phyloP scores from a whole-genome alignment of 306 rosid species.

The Astragalus membranaceus region DNA sequence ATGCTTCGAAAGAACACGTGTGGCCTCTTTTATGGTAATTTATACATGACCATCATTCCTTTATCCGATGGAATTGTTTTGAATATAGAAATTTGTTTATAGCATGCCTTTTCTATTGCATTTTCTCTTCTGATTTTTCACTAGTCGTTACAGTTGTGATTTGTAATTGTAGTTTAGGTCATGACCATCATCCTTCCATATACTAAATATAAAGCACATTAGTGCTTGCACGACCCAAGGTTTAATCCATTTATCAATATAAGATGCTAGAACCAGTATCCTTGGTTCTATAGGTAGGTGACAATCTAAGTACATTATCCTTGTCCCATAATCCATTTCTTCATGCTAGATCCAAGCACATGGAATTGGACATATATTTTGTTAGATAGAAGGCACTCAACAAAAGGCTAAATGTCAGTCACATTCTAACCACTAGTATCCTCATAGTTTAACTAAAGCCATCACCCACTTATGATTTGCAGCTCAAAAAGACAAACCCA shows the following conservation, averaged over 20 bases:
- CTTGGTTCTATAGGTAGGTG: too few relatives aligned
- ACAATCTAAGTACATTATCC: background rate
- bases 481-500: too few relatives aligned
- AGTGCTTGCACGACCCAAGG: background rate
- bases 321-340: background rate
- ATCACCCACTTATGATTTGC: too few relatives aligned
- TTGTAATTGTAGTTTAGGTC: background rate
- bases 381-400: background rate
- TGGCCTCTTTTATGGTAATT: conserved; percentile 82
- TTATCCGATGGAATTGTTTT: background rate
- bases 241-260: background rate
- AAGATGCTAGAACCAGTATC: background rate
- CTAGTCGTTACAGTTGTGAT: background rate
- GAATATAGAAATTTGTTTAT: conserved; percentile 3
- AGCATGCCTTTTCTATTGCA: background rate
- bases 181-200: background rate
- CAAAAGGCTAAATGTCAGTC: background rate
- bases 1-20: conserved; percentile 72
- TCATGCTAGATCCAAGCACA: background rate
- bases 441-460: too few relatives aligned
- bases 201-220: background rate
- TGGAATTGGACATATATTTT: background rate
- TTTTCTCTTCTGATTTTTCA: background rate
- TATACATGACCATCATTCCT: background rate
- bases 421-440: background rate